Evolutionary conservation across 2,329 filamentous ascomycete species (phyloP).

Genomic region (Aspergillus aculeatinus): DNA sequence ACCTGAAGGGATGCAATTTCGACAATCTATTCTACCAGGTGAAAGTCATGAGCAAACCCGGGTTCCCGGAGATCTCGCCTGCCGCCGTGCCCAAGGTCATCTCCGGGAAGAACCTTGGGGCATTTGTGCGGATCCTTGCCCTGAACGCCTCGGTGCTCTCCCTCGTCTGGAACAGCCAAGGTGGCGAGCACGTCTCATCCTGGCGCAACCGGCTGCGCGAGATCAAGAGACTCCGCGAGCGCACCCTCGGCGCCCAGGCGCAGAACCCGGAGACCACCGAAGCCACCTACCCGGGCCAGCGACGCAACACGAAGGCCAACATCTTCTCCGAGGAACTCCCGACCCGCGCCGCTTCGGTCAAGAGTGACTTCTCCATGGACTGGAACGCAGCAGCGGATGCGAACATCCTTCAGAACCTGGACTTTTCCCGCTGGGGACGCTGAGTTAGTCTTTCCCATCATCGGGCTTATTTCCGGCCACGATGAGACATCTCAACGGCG

Average conservation of each 20-base stretch:
- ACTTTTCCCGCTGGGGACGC: constrained; percentile 46
- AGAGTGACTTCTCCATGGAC: constrained; percentile 36
- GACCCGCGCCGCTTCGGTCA: constrained; percentile 32
- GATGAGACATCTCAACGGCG: not conserved
- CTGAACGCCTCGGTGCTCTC: constrained; percentile 94
- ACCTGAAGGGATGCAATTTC: constrained; percentile 30
- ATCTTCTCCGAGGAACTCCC: constrained; percentile 37
- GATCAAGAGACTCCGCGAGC: constrained; percentile 76
- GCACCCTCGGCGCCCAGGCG: constrained; percentile 33
- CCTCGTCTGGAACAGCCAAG: constrained; percentile 74
- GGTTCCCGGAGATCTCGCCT: constrained; percentile 88
- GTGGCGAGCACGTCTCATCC: constrained; percentile 79
- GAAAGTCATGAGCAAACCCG: constrained; percentile 80
- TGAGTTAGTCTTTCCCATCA: constrained; percentile 15
- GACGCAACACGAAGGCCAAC: constrained; percentile 40
- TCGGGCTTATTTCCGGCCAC: no score
- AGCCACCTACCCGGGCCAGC: constrained; percentile 34
- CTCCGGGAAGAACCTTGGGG: constrained; percentile 74
- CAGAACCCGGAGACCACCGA: constrained; percentile 31
- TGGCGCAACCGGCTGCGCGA: constrained; percentile 86
- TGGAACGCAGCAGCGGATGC: constrained; percentile 39
- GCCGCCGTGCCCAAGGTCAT: constrained; percentile 88
- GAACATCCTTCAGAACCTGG: constrained; percentile 41
- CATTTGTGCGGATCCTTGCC: constrained; percentile 82
- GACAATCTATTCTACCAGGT: constrained; percentile 74